Evolutionary conservation across 1,139 yeast genomes (phyloP), one percentile per base, ranked within the genome.

Genomic region (Candida sanyaensis): DNA sequence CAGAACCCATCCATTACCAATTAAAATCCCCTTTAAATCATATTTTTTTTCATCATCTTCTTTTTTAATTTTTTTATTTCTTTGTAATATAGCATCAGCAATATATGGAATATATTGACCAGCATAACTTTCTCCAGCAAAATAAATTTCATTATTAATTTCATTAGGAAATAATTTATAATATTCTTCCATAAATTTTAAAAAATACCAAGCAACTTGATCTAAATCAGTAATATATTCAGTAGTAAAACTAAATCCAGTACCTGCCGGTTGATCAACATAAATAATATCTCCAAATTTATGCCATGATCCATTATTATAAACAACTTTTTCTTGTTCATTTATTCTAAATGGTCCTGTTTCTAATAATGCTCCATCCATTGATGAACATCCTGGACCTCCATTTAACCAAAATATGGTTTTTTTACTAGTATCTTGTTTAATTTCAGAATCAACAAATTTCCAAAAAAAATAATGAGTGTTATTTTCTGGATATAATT

Each of bases 1-100:
- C 37, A 91, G 92, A n/a, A 93, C 82, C 96, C 97, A 93, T 1
- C 97, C 98, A 67, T 93, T 93, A 9, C 98, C 98, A 50, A 93
- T 86, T 55, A 91, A 57, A n/a, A 89, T 62, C 0, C 92, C 93
- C 52, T 79, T 74, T 48, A 92, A 63, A 49, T 84, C 73, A 53
- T 80, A 69, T 27, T 28, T 23, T 11, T 54, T 23, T 11, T 54
- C 51, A 17, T 63, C 56, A 1, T 55, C 57, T 2, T 48, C 52
- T 1, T 53, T 50, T 5, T n/a, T n/a, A n/a, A 63, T 50, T 6
- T 68, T 56, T 42, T 69, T 65, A 60, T 84, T 82, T 43, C 78
- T 65, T 1, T 78, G 69, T 46, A 82, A 58, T 13, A 92, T 76
- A 1, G 81, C 83, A 42, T 78, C 69, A 0, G 95, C 96, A 50